Percentiles rank a stretch among this genome's conserved stretches.
These are phyloP conservation scores for Salinomyces thailandicus DNA, from an alignment of 2,329 filamentous ascomycete species.

Conservation along the genomic window DNA sequence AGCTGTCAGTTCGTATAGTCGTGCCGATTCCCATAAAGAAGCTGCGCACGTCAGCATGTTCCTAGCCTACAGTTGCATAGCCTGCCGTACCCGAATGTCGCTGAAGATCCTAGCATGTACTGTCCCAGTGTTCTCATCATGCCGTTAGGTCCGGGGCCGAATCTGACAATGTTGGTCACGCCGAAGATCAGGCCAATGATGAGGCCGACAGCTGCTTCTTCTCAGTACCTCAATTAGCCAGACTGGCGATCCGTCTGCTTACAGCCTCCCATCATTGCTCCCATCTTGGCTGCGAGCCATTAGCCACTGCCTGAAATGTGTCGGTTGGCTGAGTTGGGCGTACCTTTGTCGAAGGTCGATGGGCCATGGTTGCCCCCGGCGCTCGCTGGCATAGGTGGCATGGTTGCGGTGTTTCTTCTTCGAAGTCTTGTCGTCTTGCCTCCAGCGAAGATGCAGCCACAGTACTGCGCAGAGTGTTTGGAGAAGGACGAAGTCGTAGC, in stretches of 20 bases:
- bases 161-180: slow-evolving; percentile 83
- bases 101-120: slow-evolving; percentile 91
- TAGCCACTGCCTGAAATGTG: slow-evolving; percentile 5
- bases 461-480: too few species aligned
- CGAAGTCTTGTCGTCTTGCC: too few species aligned
- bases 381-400: slow-evolving; percentile 23
- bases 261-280: slow-evolving; percentile 97
- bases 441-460: too few species aligned
- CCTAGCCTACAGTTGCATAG: neutral
- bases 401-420: too few species aligned
- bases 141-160: slow-evolving; percentile 84
- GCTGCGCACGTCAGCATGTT: slow-evolving; percentile 28
- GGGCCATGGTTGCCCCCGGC: slow-evolving; percentile 39
- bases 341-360: slow-evolving; percentile 63
- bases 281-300: slow-evolving; percentile 72
- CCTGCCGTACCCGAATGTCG: slow-evolving; percentile 74
- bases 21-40: slow-evolving; percentile 99
- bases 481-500: too few species aligned
- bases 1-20: slow-evolving; percentile 85
- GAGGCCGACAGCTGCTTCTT: slow-evolving; percentile 65
- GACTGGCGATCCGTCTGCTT: too few species aligned
- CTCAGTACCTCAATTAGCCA: too few species aligned
- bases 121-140: slow-evolving; percentile 90
- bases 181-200: slow-evolving; percentile 98
- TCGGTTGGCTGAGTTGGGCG: slow-evolving; percentile 16